Evolutionary conservation across 139 green algal genomes (phyloP), one percentile per base, ranked within the genome.

Genomic region (Edaphochlamys debaryana): DNA sequence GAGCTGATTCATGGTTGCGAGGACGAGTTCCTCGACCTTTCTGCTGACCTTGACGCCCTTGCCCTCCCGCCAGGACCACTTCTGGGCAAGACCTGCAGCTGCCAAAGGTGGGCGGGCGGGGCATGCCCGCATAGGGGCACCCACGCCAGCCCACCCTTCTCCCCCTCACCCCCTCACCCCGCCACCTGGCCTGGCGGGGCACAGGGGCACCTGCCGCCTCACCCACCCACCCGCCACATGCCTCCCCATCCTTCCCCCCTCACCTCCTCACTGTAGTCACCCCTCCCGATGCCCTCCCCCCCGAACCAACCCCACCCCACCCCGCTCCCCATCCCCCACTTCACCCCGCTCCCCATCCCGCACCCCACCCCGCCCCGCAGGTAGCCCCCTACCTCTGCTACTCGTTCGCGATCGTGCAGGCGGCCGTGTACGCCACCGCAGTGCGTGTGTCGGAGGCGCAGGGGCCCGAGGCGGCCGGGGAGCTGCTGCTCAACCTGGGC

Each of bases 391-490:
- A 52, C 22, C 15, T 42, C 42, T 82, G 42, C 19, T 82, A 82
- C 60, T 5, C 37, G 42, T 4, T 73, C 5, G 63, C 62, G 17
- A 25, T 82, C 17, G 45, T 73, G 4, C 41, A 73, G 17, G 76
- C 63, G 3, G 60, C 76, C 0, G 76, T 73, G 62, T 82, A 82
- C 76, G 76, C 42, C 41, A 73, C 63, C 17, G 4, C 54, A 0
- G 48, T 77, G 27, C 79, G 50, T 3, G 50, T 84, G 50, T 68
- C 58, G 30, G 22, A 1, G 45, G 32, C 67, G 1, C 79, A 85
- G 56, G 79, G 79, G 30, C 36, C 52, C 4, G 79, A 79, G 0
- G 79, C 79, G 25, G 79, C 79, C 17, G 79, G n/a, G 29, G 79
- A 85, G 56, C 58, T 85, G 52, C 32, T 85, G 4, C 30, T 30